Evolutionary conservation across 2,329 filamentous ascomycete species (phyloP), one percentile per base, ranked within the genome.

Genomic region (Arthrobotrys megalospora): DNA sequence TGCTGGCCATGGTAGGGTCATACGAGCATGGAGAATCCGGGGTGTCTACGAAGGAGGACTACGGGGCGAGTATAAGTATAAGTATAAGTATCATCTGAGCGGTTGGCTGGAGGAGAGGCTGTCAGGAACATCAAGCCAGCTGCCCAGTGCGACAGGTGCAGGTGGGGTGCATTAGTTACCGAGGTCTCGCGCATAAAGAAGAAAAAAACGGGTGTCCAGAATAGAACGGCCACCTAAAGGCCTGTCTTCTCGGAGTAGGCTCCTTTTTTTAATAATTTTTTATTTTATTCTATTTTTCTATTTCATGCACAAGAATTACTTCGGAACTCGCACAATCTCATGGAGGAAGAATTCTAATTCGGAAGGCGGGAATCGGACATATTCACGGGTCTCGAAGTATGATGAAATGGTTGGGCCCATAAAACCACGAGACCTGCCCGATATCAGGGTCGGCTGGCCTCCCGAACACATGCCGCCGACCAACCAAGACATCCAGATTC

Each of bases 131-230:
- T 14, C 65, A 16, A 64, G 41, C 45, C 73, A 77, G 50, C 50
- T 77, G 72, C 72, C 73, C 58, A 66, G 58, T 48, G 72, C 72
- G 72, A 70, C 66, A 71, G 55, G 65, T 41, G 71, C 63, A 64
- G 71, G 71, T 64, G 64, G 63, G 71, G 24, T 55, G 71, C 71
- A 76, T 68, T 64, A 76, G 71, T 68, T 76, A 64, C 55, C 63
- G 64, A 64, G 63, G 63, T 76, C 43, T 28, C 32, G 63, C 48
- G 70, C 63, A 73, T 63, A 50, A 63, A 24, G 43, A 41, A 38
- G 43, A 45, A 45, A 45, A 45, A 45, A 45, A 45, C 12, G n/a
- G n/a, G 43, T 2, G 12, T 10, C 36, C 12, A 6, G 43, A 45
- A 50, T 50, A 53, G 19, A 52, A 38, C 7, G 36, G 12, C 36